Conservation (phyloP, 768 basidiomycete genomes). For the Psilocybe sp. region DNA sequence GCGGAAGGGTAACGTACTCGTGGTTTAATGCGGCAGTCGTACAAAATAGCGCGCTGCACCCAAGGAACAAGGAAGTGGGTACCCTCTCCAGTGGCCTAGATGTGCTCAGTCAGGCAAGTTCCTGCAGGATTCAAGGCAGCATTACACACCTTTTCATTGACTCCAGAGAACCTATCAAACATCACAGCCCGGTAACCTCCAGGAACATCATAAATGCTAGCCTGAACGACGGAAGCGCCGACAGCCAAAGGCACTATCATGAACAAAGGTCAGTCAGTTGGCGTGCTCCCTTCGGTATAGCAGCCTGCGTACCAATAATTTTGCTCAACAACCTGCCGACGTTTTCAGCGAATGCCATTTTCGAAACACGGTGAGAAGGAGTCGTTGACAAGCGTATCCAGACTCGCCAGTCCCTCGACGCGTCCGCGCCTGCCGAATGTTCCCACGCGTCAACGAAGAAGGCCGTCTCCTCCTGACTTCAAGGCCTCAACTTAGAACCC, state of each 20-base stretch:
- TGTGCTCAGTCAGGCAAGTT: background rate
- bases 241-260: slow-evolving; percentile 45
- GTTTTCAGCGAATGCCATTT: slow-evolving; percentile 51
- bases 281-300: background rate
- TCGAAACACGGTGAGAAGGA: background rate
- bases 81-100: slow-evolving; percentile 84
- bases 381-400: background rate
- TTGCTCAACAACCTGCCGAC: slow-evolving; percentile 29
- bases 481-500: background rate
- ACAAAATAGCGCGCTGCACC: slow-evolving; percentile 94
- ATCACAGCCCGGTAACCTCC: slow-evolving; percentile 94
- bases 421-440: background rate
- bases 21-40: slow-evolving; percentile 97
- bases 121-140: background rate
- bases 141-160: slow-evolving; percentile 65
- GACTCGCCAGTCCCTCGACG: background rate
- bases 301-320: slow-evolving; percentile 40
- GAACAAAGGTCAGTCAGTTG: background rate
- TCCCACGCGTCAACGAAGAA: slow-evolving; percentile 1
- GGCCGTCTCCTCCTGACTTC: background rate
- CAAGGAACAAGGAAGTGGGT: slow-evolving; percentile 96
- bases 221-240: slow-evolving; percentile 40
- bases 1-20: slow-evolving; percentile 49
- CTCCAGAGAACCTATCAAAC: slow-evolving; percentile 96
- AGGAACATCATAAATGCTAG: slow-evolving; percentile 73